Conservation (phyloP, 2,329 filamentous ascomycete genomes). For the Paecilomyces variotii region DNA sequence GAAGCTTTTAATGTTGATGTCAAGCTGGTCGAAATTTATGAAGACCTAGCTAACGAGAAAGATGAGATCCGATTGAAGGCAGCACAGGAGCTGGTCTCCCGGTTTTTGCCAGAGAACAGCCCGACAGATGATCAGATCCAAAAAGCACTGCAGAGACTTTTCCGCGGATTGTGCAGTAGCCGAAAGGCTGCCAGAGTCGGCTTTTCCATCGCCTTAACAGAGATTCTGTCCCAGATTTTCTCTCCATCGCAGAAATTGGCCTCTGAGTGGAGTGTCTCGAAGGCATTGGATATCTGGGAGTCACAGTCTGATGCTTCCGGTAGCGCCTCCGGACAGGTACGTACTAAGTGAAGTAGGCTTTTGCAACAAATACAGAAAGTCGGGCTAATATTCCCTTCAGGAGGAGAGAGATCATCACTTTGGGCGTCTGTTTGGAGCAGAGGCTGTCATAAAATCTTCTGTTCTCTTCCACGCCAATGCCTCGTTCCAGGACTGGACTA, state of each 20-base stretch:
- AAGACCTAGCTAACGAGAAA: constrained; percentile 40
- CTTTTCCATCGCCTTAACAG: constrained; percentile 81
- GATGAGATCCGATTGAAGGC: constrained; percentile 40
- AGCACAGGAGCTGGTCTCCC: constrained; percentile 35
- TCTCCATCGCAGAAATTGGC: constrained; percentile 15
- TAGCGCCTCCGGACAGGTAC: constrained; percentile 47
- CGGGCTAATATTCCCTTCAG: constrained; percentile 44
- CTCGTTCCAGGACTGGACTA: constrained; percentile 43
- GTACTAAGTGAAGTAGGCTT: constrained; percentile 7
- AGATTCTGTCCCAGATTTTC: constrained; percentile 66
- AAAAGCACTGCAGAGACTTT: constrained; percentile 53
- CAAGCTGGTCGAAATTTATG: constrained; percentile 42
- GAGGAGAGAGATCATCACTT: constrained; percentile 81
- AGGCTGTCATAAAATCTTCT: constrained; percentile 74
- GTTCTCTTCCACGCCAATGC: constrained; percentile 56
- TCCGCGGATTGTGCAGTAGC: constrained; percentile 81
- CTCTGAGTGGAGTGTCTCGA: constrained; percentile 30
- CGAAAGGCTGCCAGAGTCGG: constrained; percentile 82
- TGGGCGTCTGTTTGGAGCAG: constrained; percentile 77
- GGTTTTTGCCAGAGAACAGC: constrained; percentile 35
- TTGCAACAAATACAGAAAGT: neutral
- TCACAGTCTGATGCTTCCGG: constrained; percentile 45
- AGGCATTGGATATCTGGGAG: constrained; percentile 45
- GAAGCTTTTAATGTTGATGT: constrained; percentile 36
- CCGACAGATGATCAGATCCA: constrained; percentile 33